These are phyloP conservation scores for Diaporthe nobilis DNA, from an alignment of 2,329 filamentous ascomycete genomes.

Conservation along the genomic window DNA sequence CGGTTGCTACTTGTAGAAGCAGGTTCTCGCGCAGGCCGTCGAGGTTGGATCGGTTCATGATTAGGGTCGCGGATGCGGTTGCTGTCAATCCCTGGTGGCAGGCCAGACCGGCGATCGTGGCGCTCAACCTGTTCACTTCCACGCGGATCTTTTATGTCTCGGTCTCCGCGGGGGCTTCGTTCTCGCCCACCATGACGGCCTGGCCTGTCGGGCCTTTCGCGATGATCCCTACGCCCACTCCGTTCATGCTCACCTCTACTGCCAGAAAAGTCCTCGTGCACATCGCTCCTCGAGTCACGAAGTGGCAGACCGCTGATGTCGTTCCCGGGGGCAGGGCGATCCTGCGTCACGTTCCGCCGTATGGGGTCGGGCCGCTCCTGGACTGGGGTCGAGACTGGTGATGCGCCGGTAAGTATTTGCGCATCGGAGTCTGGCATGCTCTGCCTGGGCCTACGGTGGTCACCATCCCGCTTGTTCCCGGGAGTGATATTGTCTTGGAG, in stretches of 20 bases:
- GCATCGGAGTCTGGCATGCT: constrained; percentile 68
- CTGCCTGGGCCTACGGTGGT: constrained; percentile 47
- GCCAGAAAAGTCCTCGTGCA: constrained; percentile 55
- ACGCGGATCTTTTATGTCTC: constrained; percentile 53
- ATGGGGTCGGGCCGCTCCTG: constrained; percentile 64
- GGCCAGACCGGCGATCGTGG: constrained; percentile 58
- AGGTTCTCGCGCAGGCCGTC: constrained; percentile 47
- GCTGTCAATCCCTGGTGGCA: constrained; percentile 45
- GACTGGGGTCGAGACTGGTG: constrained; percentile 63
- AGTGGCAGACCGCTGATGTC: constrained; percentile 47
- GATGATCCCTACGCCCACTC: constrained; percentile 58
- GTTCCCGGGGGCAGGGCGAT: constrained; percentile 43
- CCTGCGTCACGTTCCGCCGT: constrained; percentile 53
- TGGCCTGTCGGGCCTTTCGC: constrained; percentile 56
- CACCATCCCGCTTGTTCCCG: constrained; percentile 49
- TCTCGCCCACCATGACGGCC: constrained; percentile 66
- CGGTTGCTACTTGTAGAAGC: constrained; percentile 43
- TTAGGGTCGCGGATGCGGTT: constrained; percentile 45
- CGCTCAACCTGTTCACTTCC: constrained; percentile 57
- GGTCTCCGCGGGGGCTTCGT: constrained; percentile 61
- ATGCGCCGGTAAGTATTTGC: constrained; percentile 69
- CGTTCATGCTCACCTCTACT: constrained; percentile 59
- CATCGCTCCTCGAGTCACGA: constrained; percentile 49
- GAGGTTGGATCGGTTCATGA: constrained; percentile 44
- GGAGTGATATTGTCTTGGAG: constrained; percentile 63